A percentile compares a stretch with the other conserved stretches of the same genome.
Evolutionary conservation across 306 rosid genomes (phyloP).

Genomic region (Chamaecrista fasciculata): DNA sequence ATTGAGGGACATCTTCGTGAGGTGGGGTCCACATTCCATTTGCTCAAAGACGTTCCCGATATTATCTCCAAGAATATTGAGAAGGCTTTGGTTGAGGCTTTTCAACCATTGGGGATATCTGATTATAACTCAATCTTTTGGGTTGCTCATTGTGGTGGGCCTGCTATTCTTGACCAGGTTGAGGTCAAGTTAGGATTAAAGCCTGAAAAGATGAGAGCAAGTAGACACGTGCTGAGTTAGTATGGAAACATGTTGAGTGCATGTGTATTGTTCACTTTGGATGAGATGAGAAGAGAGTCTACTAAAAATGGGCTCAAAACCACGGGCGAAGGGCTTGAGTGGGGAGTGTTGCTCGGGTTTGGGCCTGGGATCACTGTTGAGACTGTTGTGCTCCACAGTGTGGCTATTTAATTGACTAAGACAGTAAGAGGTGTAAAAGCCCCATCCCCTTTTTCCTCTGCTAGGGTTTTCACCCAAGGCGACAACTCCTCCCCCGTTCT

Average conservation of each 20-base stretch:
- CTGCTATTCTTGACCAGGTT: constrained; percentile 55
- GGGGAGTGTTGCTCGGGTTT: constrained; percentile 62
- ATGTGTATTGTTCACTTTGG: constrained; percentile 55
- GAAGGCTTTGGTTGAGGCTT: constrained; percentile 41
- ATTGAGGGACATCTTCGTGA: constrained; percentile 6
- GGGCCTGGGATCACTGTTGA: constrained; percentile 68
- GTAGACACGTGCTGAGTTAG: constrained; percentile 36
- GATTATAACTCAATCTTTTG: constrained; percentile 65
- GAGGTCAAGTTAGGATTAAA: constrained; percentile 46
- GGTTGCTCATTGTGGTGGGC: constrained; percentile 66
- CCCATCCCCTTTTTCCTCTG: no score
- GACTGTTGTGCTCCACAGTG: constrained; percentile 52
- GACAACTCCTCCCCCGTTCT: no score
- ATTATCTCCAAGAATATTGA: constrained; percentile 36
- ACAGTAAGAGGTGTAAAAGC: no score
- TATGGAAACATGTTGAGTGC: constrained; percentile 70
- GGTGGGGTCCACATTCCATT: constrained; percentile 29
- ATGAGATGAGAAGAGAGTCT: constrained; percentile 51
- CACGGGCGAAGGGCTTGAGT: constrained; percentile 55
- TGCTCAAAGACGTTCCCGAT: constrained; percentile 56
- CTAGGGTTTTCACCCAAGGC: no score
- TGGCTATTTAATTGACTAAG: background rate
- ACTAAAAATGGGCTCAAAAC: constrained; percentile 39
- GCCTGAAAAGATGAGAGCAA: constrained; percentile 40
- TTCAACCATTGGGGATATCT: constrained; percentile 44